Base-by-base conservation (phyloP, 2,329 filamentous ascomycete species). In the Colletotrichum eremochloae region DNA sequence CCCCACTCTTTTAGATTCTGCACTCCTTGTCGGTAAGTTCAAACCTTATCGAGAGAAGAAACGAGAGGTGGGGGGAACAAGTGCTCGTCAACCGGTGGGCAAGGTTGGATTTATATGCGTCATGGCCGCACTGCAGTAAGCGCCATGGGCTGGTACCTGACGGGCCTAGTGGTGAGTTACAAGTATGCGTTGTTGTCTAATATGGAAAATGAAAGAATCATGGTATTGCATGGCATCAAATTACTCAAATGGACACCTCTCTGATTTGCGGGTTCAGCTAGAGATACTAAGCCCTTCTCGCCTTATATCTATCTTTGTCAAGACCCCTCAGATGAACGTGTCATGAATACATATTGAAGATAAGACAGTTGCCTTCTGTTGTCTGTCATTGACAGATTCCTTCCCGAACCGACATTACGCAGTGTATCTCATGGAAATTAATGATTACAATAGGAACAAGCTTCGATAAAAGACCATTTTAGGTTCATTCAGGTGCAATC, bases 1-100 rank as follows among this genome's bases (percentile, higher is more conserved):
- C 40, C 14, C 57, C 57, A 33, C 57, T 60, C 14, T 44, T 60
- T 60, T 60, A 15, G 4, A 60, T 20, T 60, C 38, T 20, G 3
- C 1, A 60, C 57, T 33, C 15, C 40, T 44, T 15, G 14, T n/a
- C 24, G 6, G n/a, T 4, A 20, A 33, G 20, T 42, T 7, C 6
- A 14, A 65, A 15, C 33, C n/a, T 57, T 38, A 24, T 40, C 12
- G 55, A 3, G 20, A 57, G 12, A n/a, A 9, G 33, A 24, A 24
- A 24, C 6, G 12, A n/a, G 12, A 11, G 33, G 12, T 31, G 2
- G 2, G 20, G 7, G 5, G 2, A 53, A 4, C 11, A 15, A 4
- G 36, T 24, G 7, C 4, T 14, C 3, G n/a, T 24, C 1, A 9
- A 33, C 3, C 3, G 29, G 4, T 20, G 31, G 52, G 52, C 36